Base-by-base conservation (phyloP, 108 stramenopile species). In the Discostella stelligeroides region DNA sequence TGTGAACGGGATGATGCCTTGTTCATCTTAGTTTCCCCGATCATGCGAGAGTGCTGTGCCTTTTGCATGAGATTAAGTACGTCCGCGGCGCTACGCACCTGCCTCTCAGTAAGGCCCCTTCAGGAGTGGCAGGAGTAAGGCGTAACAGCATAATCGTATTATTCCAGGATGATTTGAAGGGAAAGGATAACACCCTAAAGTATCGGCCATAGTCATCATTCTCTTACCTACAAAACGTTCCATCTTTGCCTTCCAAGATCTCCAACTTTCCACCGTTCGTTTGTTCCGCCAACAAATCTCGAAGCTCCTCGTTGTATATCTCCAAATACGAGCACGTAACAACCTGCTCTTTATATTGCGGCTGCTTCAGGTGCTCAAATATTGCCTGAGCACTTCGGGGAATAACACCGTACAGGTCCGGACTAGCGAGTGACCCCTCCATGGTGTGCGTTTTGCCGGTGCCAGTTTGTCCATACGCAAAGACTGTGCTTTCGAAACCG, bases 21-120 rank as follows among this genome's bases (percentile, higher is more conserved):
- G 76, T 98, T 98, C 96, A 98, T 97, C 59, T 90, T 88, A 10
- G 97, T 98, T 75, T 97, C 96, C 29, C 97, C 94, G 13, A 94
- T 82, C 37, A 86, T 88, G 37, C 97, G 85, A 28, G 93, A 83
- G 29, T 95, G 85, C 62, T 92, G 88, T 15, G 95, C 97, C 18
- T 70, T 82, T 21, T 88, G 81, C 77, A 98, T 88, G 28, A 96
- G 82, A 0, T 54, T 51, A 5, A 98, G 68, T 12, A 95, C 89
- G 41, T 97, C 96, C 34, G 63, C 64, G 7, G 92, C 87, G 17
- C 62, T 72, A 4, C 70, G 70, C 10, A 98, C 96, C 28, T 74
- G 66, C 43, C 75, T 79, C 68, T 97, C 90, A 38, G 88, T 88
- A 2, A 98, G 86, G 25, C 96, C 96, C 59, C 75, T 71, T 40